Base-by-base conservation (phyloP, 78 protist species). In the Blattamonas nauphoetae region DNA sequence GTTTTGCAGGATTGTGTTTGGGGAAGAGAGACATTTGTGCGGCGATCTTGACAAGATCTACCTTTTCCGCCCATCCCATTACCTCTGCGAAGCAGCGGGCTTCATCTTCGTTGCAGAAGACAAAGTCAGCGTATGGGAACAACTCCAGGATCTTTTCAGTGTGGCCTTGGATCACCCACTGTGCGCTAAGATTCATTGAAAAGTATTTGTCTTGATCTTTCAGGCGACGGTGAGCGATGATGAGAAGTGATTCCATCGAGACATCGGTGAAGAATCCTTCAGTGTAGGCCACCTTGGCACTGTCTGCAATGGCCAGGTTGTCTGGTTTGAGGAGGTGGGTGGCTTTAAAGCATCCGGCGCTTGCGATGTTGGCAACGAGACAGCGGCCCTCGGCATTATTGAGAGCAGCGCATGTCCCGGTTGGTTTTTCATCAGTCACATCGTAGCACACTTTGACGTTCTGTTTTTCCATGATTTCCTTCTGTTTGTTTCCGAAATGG, bases 21-120 rank as follows among this genome's bases (percentile, higher is more conserved):
- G 83, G 83, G 42, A 79, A 21, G 42, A 6, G 33, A 11, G 83
- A 4, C 29, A 79, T 79, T 6, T 21, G 33, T 5, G 6, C 41
- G 33, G 83, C 83, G 83, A 79, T 79, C 42, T 4, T 21, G 83
- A 21, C 41, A 5, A 79, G 29, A 21, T 79, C 83, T 55, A 29
- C 71, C 43, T 6, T 79, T 21, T 79, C 83, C 45, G 4, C 83
- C 83, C 83, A 79, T 4, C 83, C 83, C 43, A 21, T 21, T 11
- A 4, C 43, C 83, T n/a, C 21, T 6, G 83, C 83, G 41, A 33
- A 79, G 83, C 6, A 6, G 29, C 83, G 83, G 83, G 83, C 83
- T 21, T 79, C 83, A 21, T 79, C 83, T 6, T 79, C 83, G 41
- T 79, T 79, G 33, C 83, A 5, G 83, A 79, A 79, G 45, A 79